Evolutionary conservation across 169 alveolate genomes (phyloP), one percentile per base, ranked within the genome.

Genomic region (Plasmodium ovale): DNA sequence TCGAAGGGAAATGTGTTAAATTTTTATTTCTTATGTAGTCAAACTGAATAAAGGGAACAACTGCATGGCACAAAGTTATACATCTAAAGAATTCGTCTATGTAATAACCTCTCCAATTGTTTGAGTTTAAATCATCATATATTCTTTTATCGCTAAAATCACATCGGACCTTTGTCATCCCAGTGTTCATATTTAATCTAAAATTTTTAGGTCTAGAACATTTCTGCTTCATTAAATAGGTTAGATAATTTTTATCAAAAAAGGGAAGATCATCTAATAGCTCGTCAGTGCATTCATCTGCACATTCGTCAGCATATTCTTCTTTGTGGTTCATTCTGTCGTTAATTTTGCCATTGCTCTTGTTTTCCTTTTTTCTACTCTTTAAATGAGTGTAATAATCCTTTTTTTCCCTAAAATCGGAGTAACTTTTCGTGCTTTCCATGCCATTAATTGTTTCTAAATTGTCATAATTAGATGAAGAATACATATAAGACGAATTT

Each of bases 21-120:
- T 85, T 69, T 21, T 67, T 85, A 69, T 69, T 85, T 69, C 87
- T 39, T 42, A 85, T 85, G 35, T 44, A 54, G 25, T 85, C 91
- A 31, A 85, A 56, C 44, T 85, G 87, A 23, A 85, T 85, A 51
- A 56, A 85, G 6, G 91, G 91, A 0, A 69, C 60, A 25, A 70
- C 87, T 7, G 91, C 54, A 44, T 85, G 87, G 47, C 91, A 85
- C 23, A 85, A 72, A 6, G 87, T 69, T 44, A 85, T 69, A n/a
- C 91, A 85, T 85, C 69, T 85, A 47, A 85, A 85, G 62, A 85
- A 85, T 39, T 85, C 91, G 37, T 85, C 91, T 25, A 85, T 85
- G 27, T 85, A 85, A 60, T 85, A 85, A 14, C 91, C 62, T 69
- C 91, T 85, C 91, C 91, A 85, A 25, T 35, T 85, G 23, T 67